These are phyloP conservation scores for Bryoerythrophyllum caledonicum DNA, from an alignment of 225 moss, liverwort and hornwort species.

Conservation along the genomic window DNA sequence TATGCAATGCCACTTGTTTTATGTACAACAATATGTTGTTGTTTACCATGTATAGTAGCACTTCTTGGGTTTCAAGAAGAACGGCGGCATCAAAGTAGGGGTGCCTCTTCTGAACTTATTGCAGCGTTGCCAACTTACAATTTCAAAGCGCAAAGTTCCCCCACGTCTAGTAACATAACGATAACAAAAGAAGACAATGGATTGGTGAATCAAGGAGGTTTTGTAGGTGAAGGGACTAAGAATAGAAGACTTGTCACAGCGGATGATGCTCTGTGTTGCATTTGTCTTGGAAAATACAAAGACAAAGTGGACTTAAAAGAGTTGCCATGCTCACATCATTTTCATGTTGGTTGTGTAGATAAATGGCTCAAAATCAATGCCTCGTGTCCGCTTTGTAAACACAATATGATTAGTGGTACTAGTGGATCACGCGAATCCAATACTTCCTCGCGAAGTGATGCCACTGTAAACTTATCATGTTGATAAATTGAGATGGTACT, in stretches of 20 bases:
- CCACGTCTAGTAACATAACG: not conserved
- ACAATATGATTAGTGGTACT: not conserved
- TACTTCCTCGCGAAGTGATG: not conserved
- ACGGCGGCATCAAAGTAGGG: constrained; percentile 12
- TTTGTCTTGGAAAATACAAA: constrained; percentile 43
- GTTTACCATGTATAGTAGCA: constrained; percentile 44
- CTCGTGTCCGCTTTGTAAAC: constrained; percentile 42
- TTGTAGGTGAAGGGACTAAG: constrained; percentile 11
- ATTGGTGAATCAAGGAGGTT: not conserved
- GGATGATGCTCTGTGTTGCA: constrained; percentile 43
- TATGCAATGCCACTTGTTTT: constrained; percentile 51
- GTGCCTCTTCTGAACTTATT: constrained; percentile 9
- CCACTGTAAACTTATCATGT: not conserved
- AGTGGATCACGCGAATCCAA: not conserved
- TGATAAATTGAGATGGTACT: not conserved
- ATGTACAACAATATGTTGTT: constrained; percentile 45
- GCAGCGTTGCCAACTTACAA: constrained; percentile 12
- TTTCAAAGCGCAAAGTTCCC: constrained; percentile 7
- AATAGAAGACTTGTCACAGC: constrained; percentile 23
- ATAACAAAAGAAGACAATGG: constrained; percentile 2
- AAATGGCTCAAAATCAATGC: constrained; percentile 50
- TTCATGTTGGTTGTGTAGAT: constrained; percentile 43
- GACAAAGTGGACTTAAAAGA: constrained; percentile 37
- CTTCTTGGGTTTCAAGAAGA: constrained; percentile 38
- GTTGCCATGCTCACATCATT: constrained; percentile 39